Conservation (phyloP, 2,329 filamentous ascomycete species). For the Ophiostoma himal-ulmi region DNA sequence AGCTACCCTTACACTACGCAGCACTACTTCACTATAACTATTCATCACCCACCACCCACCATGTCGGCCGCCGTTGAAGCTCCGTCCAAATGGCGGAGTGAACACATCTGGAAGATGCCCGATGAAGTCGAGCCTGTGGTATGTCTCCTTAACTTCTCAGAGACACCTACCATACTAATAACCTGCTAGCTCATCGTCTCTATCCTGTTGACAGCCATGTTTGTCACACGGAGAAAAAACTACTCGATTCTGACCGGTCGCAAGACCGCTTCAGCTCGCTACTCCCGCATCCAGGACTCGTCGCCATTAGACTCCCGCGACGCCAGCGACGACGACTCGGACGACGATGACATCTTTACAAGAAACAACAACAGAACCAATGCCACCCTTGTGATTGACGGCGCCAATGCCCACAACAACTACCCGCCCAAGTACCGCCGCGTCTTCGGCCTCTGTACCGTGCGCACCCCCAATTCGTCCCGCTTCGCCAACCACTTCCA, state of each 20-base stretch:
- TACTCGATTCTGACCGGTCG: slow-evolving; percentile 13
- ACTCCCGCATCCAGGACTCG: slow-evolving; percentile 3
- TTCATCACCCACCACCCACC: not conserved
- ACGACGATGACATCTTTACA: not conserved
- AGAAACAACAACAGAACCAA: not conserved
- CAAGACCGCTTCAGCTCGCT: not conserved
- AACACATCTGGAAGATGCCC: slow-evolving; percentile 22
- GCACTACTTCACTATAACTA: not conserved
- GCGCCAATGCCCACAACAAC: not conserved
- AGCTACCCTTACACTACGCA: not conserved
- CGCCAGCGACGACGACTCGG: not conserved
- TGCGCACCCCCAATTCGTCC: slow-evolving; percentile 50
- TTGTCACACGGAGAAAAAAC: slow-evolving; percentile 16
- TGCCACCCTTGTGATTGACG: not conserved
- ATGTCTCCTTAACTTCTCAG: not conserved
- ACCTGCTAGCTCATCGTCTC: slow-evolving; percentile 16
- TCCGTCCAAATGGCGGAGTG: slow-evolving; percentile 20
- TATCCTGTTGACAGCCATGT: slow-evolving; percentile 20
- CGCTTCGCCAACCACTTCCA: slow-evolving; percentile 53
- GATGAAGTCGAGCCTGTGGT: slow-evolving; percentile 20
- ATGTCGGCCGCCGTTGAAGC: slow-evolving; percentile 15
- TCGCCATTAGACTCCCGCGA: not conserved
- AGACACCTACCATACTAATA: not conserved
- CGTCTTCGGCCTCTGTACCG: slow-evolving; percentile 31
- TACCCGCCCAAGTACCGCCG: slow-evolving; percentile 16